These are phyloP conservation scores for Carex pumila DNA, from an alignment of 176 grass and related monocot genomes.

Conservation along the genomic window DNA sequence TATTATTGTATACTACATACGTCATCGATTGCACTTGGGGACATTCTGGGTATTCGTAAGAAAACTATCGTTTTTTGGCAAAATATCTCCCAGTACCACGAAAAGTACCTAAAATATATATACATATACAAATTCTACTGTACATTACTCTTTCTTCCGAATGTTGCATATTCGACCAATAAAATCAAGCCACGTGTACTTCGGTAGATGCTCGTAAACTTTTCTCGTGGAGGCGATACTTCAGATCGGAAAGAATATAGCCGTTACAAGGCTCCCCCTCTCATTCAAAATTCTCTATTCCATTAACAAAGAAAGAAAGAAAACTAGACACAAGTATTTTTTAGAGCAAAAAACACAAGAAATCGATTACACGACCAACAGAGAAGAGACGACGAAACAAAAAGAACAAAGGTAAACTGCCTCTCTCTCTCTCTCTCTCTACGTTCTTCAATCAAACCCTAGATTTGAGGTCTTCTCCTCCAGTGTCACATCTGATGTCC, in stretches of 20 bases:
- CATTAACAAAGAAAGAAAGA: neutral
- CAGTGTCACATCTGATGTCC: neutral
- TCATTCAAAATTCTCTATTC: neutral
- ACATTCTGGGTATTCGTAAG: neutral
- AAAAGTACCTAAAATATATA: neutral
- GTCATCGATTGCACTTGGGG: neutral
- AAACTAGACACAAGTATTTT: neutral
- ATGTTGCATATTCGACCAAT: neutral
- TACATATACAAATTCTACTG: neutral
- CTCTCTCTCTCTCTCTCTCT: neutral
- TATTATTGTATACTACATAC: no score
- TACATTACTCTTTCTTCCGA: neutral
- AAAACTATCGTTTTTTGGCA: neutral
- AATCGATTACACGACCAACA: neutral
- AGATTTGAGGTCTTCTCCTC: neutral
- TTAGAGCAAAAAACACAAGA: constrained; percentile 1
- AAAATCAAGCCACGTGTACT: neutral
- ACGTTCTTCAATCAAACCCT: neutral
- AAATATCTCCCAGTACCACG: neutral
- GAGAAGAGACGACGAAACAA: neutral
- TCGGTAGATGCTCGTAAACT: neutral
- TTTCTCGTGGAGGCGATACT: neutral
- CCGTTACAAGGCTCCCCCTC: constrained; percentile 11
- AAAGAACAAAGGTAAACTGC: neutral
- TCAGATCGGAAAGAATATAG: constrained; percentile 6